Base-by-base conservation (phyloP, 352 stramenopile genomes). In the Pythium sukuiense region DNA sequence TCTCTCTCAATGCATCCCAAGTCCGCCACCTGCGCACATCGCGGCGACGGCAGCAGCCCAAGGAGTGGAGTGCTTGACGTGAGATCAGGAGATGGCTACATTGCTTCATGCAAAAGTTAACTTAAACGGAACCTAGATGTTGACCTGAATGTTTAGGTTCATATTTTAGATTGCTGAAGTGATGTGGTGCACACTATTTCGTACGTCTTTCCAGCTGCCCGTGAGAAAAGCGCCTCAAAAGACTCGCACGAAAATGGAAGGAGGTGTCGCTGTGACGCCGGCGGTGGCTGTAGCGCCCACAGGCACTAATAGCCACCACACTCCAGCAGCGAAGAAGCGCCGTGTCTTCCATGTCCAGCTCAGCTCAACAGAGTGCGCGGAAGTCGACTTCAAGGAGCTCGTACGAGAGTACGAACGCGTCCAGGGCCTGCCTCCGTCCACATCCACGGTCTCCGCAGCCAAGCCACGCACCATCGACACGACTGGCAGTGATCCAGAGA, bases 321-420 rank as follows among this genome's bases (percentile, higher is more conserved):
- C 5, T 45, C 6, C 16, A 14, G 37, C 37, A 13, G 3, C 4
- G 2, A 45, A 45, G 37, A 45, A 45, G 59, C 67, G 64, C 20
- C 59, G 60, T 5, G 70, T 81, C 29, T 91, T 90, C 71, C 67
- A 74, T 70, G 77, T 93, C 18, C 59, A 76, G 48, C 73, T 93
- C 27, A 72, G 73, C 52, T 59, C 58, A n/a, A 70, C 43, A 11
- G 59, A 58, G n/a, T 80, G 81, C 35, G 74, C 73, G 2, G 87
- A 93, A 66, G 82, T 93, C 61, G 88, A 88, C 76, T 93, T 87
- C 41, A 88, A 88, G 69, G 76, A 83, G 50, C 79, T 95, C 6
- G 62, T 81, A 59, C 70, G 69, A 24, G 53, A 76, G 26, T 69
- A 50, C 18, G 16, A 72, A 30, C 41, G 33, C 32, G 64, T 59